Evolutionary conservation across 169 alveolate genomes (phyloP), one percentile per base, ranked within the genome.

Genomic region (Eimeria praecox): DNA sequence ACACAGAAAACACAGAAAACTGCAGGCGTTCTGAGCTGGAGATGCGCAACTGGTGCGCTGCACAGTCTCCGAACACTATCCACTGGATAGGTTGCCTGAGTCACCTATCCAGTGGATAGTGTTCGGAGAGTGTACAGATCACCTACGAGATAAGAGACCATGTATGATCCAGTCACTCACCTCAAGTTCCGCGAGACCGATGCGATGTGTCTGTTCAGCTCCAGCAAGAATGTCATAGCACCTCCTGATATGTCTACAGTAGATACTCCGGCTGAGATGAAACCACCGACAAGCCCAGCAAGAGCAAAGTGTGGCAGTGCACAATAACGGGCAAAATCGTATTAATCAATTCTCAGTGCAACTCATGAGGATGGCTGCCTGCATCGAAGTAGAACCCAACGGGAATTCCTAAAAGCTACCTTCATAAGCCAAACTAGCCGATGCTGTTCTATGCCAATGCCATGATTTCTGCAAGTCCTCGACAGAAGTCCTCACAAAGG

Each of bases 211-310:
- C 92, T 30, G 71, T 30, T 86, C 0, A 86, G 56, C 62, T 86
- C 92, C 35, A 86, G 64, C 75, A 86, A 42, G 73, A 86, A 86
- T 30, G 78, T 33, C 92, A 86, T 86, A 8, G 92, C 92, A 24
- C 80, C 92, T 27, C 92, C 92, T 6, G 92, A 86, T 86, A 86
- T 56, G 62, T 59, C 92, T 40, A 59, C 42, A 86, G n/a, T 18
- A 38, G 80, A 35, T 22, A 6, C 52, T 24, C 56, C 59, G 35
- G 82, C 92, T 59, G 92, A 38, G 71, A 49, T 16, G 73, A 52
- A 49, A 82, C 46, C 62, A 33, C 82, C 54, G 44, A 86, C 38
- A 86, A 22, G 82, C 80, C 16, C 8, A 16, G 20, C 30, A 73
- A 1, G 85, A 10, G 4, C 5, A 35, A 3, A 2, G 46, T 18